A percentile compares a stretch with the other conserved stretches of the same genome.
These are phyloP conservation scores for Cladochytrium replicatum DNA, from an alignment of 192 early-diverging fungal genomes.

Conservation along the genomic window DNA sequence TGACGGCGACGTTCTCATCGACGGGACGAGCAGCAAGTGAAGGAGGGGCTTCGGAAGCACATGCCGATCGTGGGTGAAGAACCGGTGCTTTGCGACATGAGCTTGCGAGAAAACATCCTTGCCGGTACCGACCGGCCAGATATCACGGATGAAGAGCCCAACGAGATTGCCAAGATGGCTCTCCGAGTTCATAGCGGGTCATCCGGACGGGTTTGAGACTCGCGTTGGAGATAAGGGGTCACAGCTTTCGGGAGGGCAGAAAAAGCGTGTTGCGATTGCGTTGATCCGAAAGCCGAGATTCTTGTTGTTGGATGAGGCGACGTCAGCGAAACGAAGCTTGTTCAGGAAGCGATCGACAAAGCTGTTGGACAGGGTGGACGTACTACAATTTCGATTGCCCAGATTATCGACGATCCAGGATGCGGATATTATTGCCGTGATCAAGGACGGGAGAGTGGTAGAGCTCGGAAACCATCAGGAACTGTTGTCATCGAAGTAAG, in stretches of 20 bases:
- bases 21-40: slow-evolving; percentile 48
- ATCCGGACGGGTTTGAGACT: slow-evolving; percentile 76
- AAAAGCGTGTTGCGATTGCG: slow-evolving; percentile 94
- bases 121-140: slow-evolving; percentile 40
- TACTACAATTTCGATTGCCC: slow-evolving; percentile 86
- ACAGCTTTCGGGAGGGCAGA: slow-evolving; percentile 77
- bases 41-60: slow-evolving; percentile 54
- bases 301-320: slow-evolving; percentile 83
- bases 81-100: slow-evolving; percentile 80
- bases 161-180: slow-evolving; percentile 63
- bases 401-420: slow-evolving; percentile 84
- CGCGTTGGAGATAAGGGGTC: slow-evolving; percentile 64
- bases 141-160: slow-evolving; percentile 24
- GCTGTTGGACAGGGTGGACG: slow-evolving; percentile 54
- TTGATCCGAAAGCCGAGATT: slow-evolving; percentile 79
- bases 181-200: slow-evolving; percentile 72
- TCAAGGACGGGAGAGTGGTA: slow-evolving; percentile 39
- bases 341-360: slow-evolving; percentile 75
- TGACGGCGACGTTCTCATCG: slow-evolving; percentile 49
- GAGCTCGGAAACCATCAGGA: slow-evolving; percentile 74
- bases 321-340: slow-evolving; percentile 61
- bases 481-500: slow-evolving; percentile 37
- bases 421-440: slow-evolving; percentile 77
- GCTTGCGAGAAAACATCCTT: slow-evolving; percentile 84
- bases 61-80: slow-evolving; percentile 90